Evolutionary conservation across 75 land plant genomes (phyloP), one percentile per base, ranked within the genome.

Genomic region (Azolla pinnata): DNA sequence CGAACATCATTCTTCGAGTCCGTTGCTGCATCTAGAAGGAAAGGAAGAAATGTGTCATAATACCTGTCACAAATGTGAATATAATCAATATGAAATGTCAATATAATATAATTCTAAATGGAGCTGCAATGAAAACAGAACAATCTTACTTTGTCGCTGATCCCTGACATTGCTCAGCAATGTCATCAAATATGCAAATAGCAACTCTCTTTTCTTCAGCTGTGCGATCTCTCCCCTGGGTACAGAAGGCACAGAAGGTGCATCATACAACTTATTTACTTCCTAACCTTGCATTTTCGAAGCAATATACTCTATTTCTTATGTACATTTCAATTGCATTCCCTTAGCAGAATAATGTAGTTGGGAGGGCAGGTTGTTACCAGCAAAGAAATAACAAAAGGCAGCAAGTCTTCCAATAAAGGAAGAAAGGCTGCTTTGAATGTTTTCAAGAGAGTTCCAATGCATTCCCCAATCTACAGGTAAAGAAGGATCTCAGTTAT

Each of bases 151-250:
- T 76, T 23, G 60, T 56, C 34, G 79, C 78, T 49, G 71, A 66
- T 27, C 61, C 79, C 29, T 79, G 54, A 49, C 79, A 76, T 44
- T 76, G 77, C 65, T 73, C 79, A 27, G 79, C 79, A 35, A 76
- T 62, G 54, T 76, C 71, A 62, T 76, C 79, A 67, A 76, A 76
- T 38, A 76, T 74, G 56, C 79, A 76, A 19, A 76, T 76, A n/a
- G 79, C 79, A 12, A 76, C 63, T 44, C 79, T 61, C 48, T 71
- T 72, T 25, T 76, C 79, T 45, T 76, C 79, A 47, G 65, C 33
- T 9, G 77, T 61, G 16, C 71, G 66, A 48, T 67, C 79, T 57
- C 62, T 73, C 2, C 57, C 70, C 79, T 76, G n/a, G n/a, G n/a
- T n/a, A n/a, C n/a, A n/a, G n/a, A n/a, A n/a, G n/a, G n/a, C n/a